These are phyloP conservation scores for Mycosarcoma maydis DNA, from an alignment of 1,284 basidiomycete genomes.

Conservation along the genomic window DNA sequence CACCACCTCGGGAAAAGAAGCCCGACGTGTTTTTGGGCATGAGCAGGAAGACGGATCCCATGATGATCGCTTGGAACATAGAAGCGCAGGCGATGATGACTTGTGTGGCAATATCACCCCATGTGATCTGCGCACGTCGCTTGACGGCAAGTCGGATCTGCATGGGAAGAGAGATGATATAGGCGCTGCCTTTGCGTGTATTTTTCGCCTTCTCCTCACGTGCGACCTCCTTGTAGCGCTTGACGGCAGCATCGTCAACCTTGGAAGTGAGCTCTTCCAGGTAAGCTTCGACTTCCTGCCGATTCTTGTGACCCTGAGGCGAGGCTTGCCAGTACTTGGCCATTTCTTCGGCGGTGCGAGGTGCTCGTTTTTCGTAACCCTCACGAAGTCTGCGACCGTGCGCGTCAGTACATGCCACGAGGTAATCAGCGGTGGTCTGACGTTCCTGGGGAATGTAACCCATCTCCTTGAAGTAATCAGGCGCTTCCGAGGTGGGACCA, in stretches of 20 bases:
- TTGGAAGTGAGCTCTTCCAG: slow-evolving; percentile 20
- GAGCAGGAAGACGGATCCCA: slow-evolving; percentile 78
- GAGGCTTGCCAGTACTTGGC: slow-evolving; percentile 77
- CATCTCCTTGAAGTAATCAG: slow-evolving; percentile 57
- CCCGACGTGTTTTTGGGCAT: slow-evolving; percentile 69
- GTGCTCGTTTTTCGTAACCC: slow-evolving; percentile 76
- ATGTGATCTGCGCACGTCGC: slow-evolving; percentile 76
- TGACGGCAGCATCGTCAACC: slow-evolving; percentile 22
- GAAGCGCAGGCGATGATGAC: slow-evolving; percentile 78
- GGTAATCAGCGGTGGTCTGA: slow-evolving; percentile 73
- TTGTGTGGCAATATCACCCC: slow-evolving; percentile 72
- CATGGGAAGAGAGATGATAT: slow-evolving; percentile 54
- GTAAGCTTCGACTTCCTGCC: slow-evolving; percentile 47
- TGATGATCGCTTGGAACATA: slow-evolving; percentile 65
- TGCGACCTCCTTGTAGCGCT: slow-evolving; percentile 37
- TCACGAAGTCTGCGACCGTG: slow-evolving; percentile 72
- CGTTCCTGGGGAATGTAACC: slow-evolving; percentile 69
- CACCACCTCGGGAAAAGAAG: slow-evolving; percentile 82
- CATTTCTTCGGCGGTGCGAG: slow-evolving; percentile 77
- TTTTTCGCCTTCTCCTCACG: slow-evolving; percentile 45
- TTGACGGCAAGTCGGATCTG: slow-evolving; percentile 76
- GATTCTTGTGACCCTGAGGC: slow-evolving; percentile 60
- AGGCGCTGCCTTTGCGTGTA: slow-evolving; percentile 35
- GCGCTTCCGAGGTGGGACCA: slow-evolving; percentile 54
- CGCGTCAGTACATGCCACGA: slow-evolving; percentile 56